Evolutionary conservation across 495 filamentous ascomycete species (phyloP).

Genomic region (Xylaria palmicola): DNA sequence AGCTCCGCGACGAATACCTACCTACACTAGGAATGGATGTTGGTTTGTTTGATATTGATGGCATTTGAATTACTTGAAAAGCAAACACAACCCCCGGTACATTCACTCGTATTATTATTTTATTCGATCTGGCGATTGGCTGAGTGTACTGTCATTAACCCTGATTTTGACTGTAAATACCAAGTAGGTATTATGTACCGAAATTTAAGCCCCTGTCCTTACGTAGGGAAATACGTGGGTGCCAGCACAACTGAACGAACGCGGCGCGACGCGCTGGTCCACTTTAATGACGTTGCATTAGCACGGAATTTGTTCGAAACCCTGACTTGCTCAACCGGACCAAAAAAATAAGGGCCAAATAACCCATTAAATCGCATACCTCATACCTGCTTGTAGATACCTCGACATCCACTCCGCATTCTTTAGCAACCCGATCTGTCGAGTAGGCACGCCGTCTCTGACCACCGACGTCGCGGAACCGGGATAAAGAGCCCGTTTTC

Average conservation of each 20-base stretch:
- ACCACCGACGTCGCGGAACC: not conserved
- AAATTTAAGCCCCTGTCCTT: no score
- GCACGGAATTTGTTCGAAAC: conserved; percentile 5
- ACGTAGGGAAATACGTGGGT: not conserved
- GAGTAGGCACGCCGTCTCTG: no score
- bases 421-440: not conserved
- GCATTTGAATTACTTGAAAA: no score
- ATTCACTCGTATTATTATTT: no score
- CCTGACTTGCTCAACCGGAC: not conserved
- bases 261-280: not conserved
- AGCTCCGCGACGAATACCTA: no score
- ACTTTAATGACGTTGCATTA: conserved; percentile 16
- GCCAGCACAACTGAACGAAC: not conserved
- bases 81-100: no score
- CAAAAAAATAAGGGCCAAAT: conserved; percentile 16
- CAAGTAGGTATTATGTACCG: no score
- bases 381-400: not conserved
- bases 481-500: not conserved
- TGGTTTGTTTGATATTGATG: not conserved
- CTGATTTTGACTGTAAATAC: no score
- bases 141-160: no score
- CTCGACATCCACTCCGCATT: not conserved
- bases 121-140: no score
- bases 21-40: not conserved
- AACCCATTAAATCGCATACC: not conserved